Conservation (phyloP, 176 grass and related monocot species). For the Musa beccarii region DNA sequence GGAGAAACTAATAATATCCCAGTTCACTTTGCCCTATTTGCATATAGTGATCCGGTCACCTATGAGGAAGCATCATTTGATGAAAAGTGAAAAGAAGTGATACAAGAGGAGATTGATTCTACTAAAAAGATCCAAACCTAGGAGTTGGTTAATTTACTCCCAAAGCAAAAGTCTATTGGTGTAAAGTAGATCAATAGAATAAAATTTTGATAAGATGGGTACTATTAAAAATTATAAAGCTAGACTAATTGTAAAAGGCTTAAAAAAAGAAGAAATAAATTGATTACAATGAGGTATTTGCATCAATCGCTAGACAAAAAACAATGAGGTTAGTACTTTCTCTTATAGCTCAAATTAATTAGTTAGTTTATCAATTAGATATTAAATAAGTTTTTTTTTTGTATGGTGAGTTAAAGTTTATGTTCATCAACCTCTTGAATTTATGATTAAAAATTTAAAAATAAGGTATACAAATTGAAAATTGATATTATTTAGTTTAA, state of each 20-base stretch:
- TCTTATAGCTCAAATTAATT: too few species aligned
- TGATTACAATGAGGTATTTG: background rate
- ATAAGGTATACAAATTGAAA: too few species aligned
- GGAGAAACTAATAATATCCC: too few species aligned
- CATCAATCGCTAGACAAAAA: too few species aligned
- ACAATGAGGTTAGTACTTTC: too few species aligned
- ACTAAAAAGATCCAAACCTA: background rate
- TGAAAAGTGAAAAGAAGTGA: background rate
- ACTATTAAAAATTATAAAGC: background rate
- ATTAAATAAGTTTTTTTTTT: too few species aligned
- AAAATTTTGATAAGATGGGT: background rate
- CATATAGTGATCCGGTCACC: background rate
- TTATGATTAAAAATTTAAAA: too few species aligned
- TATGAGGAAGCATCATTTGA: background rate
- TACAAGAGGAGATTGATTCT: background rate
- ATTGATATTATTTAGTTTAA: too few species aligned
- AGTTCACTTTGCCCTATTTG: background rate
- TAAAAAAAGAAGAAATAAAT: background rate
- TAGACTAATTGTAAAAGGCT: background rate
- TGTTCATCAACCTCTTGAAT: too few species aligned
- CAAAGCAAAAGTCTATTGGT: background rate
- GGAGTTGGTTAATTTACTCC: background rate
- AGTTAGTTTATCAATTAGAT: too few species aligned
- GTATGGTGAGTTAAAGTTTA: too few species aligned
- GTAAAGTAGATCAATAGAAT: background rate